Conservation (phyloP, 208 protist genomes). For the Kentomonas sorsogonicus region DNA sequence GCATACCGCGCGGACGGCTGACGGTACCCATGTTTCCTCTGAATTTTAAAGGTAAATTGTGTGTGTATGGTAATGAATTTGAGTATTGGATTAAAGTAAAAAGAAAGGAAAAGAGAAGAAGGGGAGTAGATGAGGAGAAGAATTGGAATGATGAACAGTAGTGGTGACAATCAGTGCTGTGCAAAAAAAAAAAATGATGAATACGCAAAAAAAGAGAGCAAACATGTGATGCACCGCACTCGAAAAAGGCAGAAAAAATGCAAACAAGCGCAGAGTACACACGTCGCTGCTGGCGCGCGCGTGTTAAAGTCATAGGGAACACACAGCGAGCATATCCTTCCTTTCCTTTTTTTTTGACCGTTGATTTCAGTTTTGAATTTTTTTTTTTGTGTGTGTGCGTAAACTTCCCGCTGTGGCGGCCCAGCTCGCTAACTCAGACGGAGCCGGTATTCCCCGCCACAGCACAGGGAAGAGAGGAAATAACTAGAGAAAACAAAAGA, state of each 20-base stretch:
- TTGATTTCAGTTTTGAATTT: background rate
- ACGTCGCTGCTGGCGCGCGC: too few species aligned
- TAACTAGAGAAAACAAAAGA: conserved; percentile 6
- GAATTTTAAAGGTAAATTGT: too few species aligned
- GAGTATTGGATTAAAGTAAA: conserved; percentile 14
- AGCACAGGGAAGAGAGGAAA: background rate
- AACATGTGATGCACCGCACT: too few species aligned
- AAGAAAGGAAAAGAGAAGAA: conserved; percentile 3
- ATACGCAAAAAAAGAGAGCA: too few species aligned
- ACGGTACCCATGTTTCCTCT: conserved; percentile 83
- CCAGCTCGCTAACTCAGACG: too few species aligned
- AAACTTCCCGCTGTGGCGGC: too few species aligned
- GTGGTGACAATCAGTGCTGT: too few species aligned
- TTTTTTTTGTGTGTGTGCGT: background rate
- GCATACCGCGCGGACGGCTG: conserved; percentile 81
- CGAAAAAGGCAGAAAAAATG: conserved; percentile 12
- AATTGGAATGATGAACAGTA: conserved; percentile 1
- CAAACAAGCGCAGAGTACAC: conserved; percentile 5
- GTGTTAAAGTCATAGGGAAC: conserved; percentile 4
- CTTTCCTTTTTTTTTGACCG: too few species aligned
- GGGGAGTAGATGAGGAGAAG: conserved; percentile 5
- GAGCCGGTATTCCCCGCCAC: too few species aligned
- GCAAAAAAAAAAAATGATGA: too few species aligned
- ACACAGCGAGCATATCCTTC: background rate
- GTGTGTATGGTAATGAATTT: background rate